These are phyloP conservation scores for Zalaria sp. DNA, from an alignment of 2,329 filamentous ascomycete species.

Conservation along the genomic window DNA sequence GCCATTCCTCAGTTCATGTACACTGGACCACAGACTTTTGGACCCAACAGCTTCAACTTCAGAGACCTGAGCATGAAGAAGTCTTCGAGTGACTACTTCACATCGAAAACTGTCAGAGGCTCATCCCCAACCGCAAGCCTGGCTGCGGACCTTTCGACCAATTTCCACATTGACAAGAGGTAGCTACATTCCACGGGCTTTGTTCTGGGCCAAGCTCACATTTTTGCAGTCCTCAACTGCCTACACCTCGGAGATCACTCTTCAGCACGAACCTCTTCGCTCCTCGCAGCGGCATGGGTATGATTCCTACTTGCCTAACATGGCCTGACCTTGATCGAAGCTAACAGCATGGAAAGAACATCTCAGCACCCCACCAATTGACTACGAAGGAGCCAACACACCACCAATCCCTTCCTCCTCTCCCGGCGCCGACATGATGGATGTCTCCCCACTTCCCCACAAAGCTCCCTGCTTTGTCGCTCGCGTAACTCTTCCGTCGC, in stretches of 20 bases:
- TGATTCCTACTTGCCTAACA: conserved; percentile 12
- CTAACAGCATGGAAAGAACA: conserved; percentile 21
- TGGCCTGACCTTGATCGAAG: conserved; percentile 14
- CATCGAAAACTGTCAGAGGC: conserved; percentile 58
- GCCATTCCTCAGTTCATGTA: conserved; percentile 36
- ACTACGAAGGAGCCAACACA: conserved; percentile 62
- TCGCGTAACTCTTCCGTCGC: conserved; percentile 56
- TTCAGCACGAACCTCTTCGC: conserved; percentile 62
- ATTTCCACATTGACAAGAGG: conserved; percentile 94
- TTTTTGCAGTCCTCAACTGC: conserved; percentile 56
- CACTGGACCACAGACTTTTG: conserved; percentile 39
- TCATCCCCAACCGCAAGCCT: conserved; percentile 86
- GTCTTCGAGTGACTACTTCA: conserved; percentile 66
- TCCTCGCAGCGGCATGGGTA: conserved; percentile 11
- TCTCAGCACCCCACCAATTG: conserved; percentile 29
- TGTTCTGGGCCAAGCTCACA: conserved; percentile 22
- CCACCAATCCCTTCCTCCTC: conserved; percentile 77
- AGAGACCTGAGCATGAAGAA: conserved; percentile 59
- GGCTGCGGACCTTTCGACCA: conserved; percentile 88
- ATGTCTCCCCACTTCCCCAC: conserved; percentile 84
- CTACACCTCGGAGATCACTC: conserved; percentile 70
- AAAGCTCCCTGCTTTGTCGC: conserved; percentile 50
- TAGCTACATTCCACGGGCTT: conserved; percentile 34
- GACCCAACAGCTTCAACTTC: conserved; percentile 59
- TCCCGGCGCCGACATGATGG: conserved; percentile 71